Evolutionary conservation across 2,329 filamentous ascomycete genomes (phyloP).

Genomic region (Ceratocystiopsis sp.): DNA sequence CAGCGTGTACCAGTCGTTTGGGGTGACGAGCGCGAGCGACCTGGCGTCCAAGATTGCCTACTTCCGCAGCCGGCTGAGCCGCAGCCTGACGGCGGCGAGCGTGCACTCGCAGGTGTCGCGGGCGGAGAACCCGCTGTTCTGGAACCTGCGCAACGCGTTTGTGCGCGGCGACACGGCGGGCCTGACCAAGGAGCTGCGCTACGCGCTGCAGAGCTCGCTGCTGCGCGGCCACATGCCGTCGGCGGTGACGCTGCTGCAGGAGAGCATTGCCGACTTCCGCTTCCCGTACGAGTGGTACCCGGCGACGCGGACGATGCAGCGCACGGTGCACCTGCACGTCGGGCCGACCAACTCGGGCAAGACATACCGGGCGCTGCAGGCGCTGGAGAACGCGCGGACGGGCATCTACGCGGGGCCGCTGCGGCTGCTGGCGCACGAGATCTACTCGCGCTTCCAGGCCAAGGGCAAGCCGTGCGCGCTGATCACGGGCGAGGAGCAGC

Average conservation of each 20-base stretch:
- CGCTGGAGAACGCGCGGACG: conserved; percentile 54
- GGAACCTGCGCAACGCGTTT: conserved; percentile 42
- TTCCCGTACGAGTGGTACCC: conserved; percentile 89
- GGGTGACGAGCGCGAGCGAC: conserved; percentile 21
- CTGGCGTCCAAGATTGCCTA: conserved; percentile 26
- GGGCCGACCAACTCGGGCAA: conserved; percentile 97
- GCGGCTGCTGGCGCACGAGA: conserved; percentile 77
- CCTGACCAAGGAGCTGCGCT: conserved; percentile 42
- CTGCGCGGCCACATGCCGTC: conserved; percentile 39
- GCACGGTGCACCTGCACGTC: conserved; percentile 81
- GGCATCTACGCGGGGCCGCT: conserved; percentile 88
- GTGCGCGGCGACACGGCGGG: conserved; percentile 31
- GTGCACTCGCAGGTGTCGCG: conserved; percentile 20
- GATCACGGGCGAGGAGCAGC: conserved; percentile 80
- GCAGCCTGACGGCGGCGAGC: conserved; percentile 27
- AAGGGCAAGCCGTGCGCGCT: conserved; percentile 64
- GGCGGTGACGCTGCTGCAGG: conserved; percentile 36
- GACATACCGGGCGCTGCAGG: conserved; percentile 83
- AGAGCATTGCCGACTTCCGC: conserved; percentile 61
- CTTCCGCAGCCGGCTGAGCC: conserved; percentile 28
- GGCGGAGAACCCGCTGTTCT: conserved; percentile 36
- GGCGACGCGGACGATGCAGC: conserved; percentile 58
- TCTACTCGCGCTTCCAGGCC: conserved; percentile 72
- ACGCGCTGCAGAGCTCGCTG: conserved; percentile 50
- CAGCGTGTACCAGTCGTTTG: conserved; percentile 17